phyloP scores from a whole-genome alignment of 179 eudicot genomes.

The Beta corolliflora region DNA sequence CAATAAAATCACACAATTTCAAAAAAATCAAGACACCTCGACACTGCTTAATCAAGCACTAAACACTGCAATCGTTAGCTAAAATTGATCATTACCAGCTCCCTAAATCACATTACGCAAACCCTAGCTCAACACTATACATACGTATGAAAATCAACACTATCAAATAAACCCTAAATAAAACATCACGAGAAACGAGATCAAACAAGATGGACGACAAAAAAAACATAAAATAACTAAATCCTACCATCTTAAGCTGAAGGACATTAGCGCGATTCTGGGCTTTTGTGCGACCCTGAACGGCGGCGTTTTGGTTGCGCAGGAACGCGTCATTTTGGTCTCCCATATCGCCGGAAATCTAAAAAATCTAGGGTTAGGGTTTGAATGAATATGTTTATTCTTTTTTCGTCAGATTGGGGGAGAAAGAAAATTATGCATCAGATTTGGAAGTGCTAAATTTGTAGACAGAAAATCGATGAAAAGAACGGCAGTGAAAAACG shows the following conservation, averaged over 20 bases:
- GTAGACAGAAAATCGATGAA: background rate
- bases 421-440: conserved; percentile 8
- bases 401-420: background rate
- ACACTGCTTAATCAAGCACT: conserved; percentile 1
- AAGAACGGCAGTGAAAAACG: background rate
- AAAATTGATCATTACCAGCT: background rate
- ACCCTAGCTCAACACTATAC: too few species aligned
- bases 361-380: conserved; percentile 12
- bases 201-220: background rate
- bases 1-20: background rate
- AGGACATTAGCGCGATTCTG: conserved; percentile 84
- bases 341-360: conserved; percentile 14
- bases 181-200: background rate
- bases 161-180: conserved; percentile 13
- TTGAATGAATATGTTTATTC: background rate
- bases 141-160: background rate
- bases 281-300: conserved; percentile 78
- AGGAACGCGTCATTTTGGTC: conserved; percentile 60
- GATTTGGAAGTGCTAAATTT: background rate
- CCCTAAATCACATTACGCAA: background rate
- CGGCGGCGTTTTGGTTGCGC: conserved; percentile 72
- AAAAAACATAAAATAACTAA: background rate
- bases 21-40: background rate
- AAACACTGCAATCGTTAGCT: background rate
- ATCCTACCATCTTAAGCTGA: conserved; percentile 72